Evolutionary conservation across 2,329 filamentous ascomycete species (phyloP), one percentile per base, ranked within the genome.

Genomic region (Penicillium sp.): DNA sequence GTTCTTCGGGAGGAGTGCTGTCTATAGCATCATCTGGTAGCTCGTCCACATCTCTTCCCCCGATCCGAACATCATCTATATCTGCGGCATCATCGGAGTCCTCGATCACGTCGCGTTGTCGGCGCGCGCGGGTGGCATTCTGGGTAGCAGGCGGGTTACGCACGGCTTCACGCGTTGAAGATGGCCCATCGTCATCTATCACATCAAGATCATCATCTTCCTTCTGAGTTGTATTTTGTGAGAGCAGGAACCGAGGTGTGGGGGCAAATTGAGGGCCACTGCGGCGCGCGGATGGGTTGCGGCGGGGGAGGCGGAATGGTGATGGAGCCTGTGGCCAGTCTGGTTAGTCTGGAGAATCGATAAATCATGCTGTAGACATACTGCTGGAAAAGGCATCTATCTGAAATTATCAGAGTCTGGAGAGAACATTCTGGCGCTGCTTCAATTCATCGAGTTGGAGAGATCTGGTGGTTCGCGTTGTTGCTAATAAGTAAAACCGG

Each of bases 171-270:
- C 52, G 58, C 6, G 53, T 60, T 7, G 53, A 56, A 17, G 52
- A 42, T 4, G 57, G 45, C 1, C 29, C 56, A 32, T 61, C 55
- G 4, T 53, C 57, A 28, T 63, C 61, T 34, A 58, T 57, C 33
- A 56, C 54, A 6, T 64, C 58, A 4, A 56, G 0, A 8, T 49
- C 53, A 28, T 52, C 39, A 6, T 45, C 50, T 1, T 41, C 19
- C 17, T 29, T 44, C 12, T 51, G 50, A 4, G 53, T 41, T 13
- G 52, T 52, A 6, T 47, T 54, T 38, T 65, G 63, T 1, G 64
- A 67, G 7, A 67, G 48, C 8, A 66, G 31, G 24, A 68, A 68
- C 4, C 64, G 64, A 26, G 63, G 65, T 2, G 64, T 65, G 5
- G 61, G 61, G 2, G 65, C 64, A 50, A 68, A 68, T 15, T 67